Conservation (phyloP, 208 protist species). For the Trypanosoma brucei region DNA sequence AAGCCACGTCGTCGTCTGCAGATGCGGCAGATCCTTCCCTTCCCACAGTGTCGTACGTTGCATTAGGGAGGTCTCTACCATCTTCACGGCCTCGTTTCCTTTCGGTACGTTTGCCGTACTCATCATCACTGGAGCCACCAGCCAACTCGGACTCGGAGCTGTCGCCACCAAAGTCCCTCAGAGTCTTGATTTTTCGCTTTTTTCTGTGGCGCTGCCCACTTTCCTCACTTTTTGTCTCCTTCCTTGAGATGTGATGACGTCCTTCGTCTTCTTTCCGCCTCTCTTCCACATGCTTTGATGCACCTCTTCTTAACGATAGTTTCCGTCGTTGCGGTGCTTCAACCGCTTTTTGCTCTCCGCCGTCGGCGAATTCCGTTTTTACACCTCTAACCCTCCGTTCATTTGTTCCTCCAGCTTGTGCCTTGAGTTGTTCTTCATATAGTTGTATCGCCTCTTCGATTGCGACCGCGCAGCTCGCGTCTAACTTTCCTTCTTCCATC, state of each 20-base stretch:
- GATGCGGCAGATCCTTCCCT: too few species aligned
- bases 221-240: not conserved
- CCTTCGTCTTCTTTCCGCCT: not conserved
- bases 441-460: conserved; percentile 47
- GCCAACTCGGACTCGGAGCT: not conserved
- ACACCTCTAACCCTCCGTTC: not conserved
- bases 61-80: too few species aligned
- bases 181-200: not conserved
- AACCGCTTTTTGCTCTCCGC: conserved; percentile 3
- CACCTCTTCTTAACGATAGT: too few species aligned
- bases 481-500: conserved; percentile 26
- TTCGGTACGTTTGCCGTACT: too few species aligned
- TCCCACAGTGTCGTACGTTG: too few species aligned
- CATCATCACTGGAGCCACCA: too few species aligned
- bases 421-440: conserved; percentile 18
- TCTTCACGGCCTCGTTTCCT: too few species aligned
- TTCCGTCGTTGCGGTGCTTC: conserved; percentile 1
- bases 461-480: conserved; percentile 47
- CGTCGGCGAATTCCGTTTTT: conserved; percentile 4
- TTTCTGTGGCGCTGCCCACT: not conserved
- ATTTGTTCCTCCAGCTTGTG: not conserved
- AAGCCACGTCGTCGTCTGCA: too few species aligned
- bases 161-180: not conserved
- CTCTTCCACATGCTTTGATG: too few species aligned
- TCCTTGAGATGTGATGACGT: not conserved